Evolutionary conservation across 345 rosid genomes (phyloP), one percentile per base, ranked within the genome.

Genomic region (Geranium rotundifolium): DNA sequence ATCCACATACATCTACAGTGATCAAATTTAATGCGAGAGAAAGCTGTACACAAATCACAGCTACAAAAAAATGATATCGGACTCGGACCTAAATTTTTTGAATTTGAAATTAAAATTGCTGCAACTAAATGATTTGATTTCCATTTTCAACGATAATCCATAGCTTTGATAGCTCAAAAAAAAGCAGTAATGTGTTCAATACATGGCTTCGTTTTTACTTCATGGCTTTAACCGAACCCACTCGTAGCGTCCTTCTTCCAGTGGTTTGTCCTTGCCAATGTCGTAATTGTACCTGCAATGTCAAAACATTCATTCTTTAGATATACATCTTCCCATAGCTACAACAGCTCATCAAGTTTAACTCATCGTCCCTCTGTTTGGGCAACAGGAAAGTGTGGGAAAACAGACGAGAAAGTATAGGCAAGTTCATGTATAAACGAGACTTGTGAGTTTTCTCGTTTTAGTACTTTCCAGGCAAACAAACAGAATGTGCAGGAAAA

Each of bases 181-280:
- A 31, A 46, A 46, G 12, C 10, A 49, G 64, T 31, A 49, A 16
- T 17, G 15, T 27, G n/a, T n/a, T 62, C 16, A 52, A 31, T 56
- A 2, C 61, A 34, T 49, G 54, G 9, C 16, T 41, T 14, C 52
- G 4, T n/a, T 17, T 68, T 56, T 17, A 60, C 66, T 23, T 84
- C 65, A 79, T 58, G 71, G 77, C 46, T 74, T 76, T 67, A 82
- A 30, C 55, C 71, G 72, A 54, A 78, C 71, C 92, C 96, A 88
- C 77, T 84, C 75, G 81, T 79, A 84, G 27, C 79, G 70, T 63
- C 79, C 79, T 57, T 66, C 71, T 54, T 17, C 18, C 63, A 76
- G 59, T 1, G 79, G 73, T 63, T 59, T 13, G 54, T 76, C 79
- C 69, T 69, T 66, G 57, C 4, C 71, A 18, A 76, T 17, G 64